Conservation (phyloP, 2,329 filamentous ascomycete genomes). For the Penicillium sp. region DNA sequence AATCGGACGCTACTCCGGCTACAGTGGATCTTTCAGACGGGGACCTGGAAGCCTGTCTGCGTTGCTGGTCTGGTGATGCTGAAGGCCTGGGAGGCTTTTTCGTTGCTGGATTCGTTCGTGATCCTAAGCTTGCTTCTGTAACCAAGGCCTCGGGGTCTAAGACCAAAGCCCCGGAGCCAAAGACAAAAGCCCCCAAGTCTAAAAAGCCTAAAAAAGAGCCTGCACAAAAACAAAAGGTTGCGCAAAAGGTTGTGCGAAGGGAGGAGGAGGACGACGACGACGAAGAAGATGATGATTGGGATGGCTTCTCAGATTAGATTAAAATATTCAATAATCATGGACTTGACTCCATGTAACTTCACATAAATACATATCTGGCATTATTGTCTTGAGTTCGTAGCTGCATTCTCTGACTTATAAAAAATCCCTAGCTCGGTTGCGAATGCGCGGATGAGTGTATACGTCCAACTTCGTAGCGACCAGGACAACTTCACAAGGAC, state of each 20-base stretch:
- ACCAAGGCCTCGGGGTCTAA: background rate
- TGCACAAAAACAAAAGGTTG: background rate
- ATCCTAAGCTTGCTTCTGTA: conserved; percentile 35
- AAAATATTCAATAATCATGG: background rate
- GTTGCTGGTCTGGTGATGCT: conserved; percentile 76
- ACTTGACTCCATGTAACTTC: background rate
- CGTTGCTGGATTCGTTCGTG: conserved; percentile 78
- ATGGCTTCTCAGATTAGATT: conserved; percentile 43
- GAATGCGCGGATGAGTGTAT: conserved; percentile 62
- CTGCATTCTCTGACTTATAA: conserved; percentile 37
- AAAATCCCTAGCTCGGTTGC: conserved; percentile 68
- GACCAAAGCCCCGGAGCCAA: conserved; percentile 3
- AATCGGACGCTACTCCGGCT: conserved; percentile 10
- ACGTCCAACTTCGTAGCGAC: conserved; percentile 76
- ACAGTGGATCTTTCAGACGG: conserved; percentile 47
- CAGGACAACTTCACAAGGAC: conserved; percentile 67
- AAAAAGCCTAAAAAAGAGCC: background rate
- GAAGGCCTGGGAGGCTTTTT: conserved; percentile 95
- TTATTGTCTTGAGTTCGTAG: background rate
- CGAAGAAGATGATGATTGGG: conserved; percentile 44
- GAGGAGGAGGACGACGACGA: conserved; percentile 17
- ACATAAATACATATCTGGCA: background rate
- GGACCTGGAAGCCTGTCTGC: conserved; percentile 69
- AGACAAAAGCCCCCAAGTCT: conserved; percentile 1
- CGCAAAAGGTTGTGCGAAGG: background rate